Evolutionary conservation across 2,329 filamentous ascomycete species (phyloP).

Genomic region (Venturia oleaginea): DNA sequence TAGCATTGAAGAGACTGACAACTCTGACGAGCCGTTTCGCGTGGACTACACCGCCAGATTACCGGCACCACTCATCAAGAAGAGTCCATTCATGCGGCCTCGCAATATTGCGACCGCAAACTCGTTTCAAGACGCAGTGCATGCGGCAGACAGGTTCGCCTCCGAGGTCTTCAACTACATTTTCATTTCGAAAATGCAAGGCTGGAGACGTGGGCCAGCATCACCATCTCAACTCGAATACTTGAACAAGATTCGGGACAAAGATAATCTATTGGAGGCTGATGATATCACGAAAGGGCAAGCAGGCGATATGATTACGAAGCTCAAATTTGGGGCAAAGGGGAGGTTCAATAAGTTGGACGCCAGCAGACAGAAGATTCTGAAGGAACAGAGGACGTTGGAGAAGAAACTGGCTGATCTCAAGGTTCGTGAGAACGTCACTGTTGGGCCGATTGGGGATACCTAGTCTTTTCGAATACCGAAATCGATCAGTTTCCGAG

Average conservation of each 20-base stretch:
- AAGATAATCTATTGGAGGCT: conserved; percentile 45
- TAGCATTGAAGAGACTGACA: conserved; percentile 47
- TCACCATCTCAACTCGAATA: conserved; percentile 54
- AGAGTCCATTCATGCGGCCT: conserved; percentile 56
- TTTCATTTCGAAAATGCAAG: conserved; percentile 56
- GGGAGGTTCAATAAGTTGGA: conserved; percentile 42
- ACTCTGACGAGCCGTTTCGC: conserved; percentile 32
- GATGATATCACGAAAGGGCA: conserved; percentile 65
- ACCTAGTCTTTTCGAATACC: neutral
- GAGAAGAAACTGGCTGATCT: conserved; percentile 33
- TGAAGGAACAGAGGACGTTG: conserved; percentile 37
- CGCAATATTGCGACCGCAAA: conserved; percentile 55
- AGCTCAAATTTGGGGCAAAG: conserved; percentile 73
- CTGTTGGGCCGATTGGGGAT: neutral
- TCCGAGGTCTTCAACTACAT: conserved; percentile 53
- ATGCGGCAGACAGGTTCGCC: conserved; percentile 77
- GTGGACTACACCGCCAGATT: conserved; percentile 37
- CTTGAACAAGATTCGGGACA: conserved; percentile 55
- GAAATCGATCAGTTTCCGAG: too few species aligned
- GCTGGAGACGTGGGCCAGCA: conserved; percentile 68
- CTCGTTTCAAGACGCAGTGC: conserved; percentile 66
- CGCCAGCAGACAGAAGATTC: conserved; percentile 27
- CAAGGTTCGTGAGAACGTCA: conserved; percentile 16
- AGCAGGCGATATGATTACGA: conserved; percentile 86
- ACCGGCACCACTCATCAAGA: conserved; percentile 19